A percentile compares a stretch with the other conserved stretches of the same genome.
These are phyloP conservation scores for Schizopora paradoxa DNA, from an alignment of 1,284 basidiomycete genomes.

Conservation along the genomic window DNA sequence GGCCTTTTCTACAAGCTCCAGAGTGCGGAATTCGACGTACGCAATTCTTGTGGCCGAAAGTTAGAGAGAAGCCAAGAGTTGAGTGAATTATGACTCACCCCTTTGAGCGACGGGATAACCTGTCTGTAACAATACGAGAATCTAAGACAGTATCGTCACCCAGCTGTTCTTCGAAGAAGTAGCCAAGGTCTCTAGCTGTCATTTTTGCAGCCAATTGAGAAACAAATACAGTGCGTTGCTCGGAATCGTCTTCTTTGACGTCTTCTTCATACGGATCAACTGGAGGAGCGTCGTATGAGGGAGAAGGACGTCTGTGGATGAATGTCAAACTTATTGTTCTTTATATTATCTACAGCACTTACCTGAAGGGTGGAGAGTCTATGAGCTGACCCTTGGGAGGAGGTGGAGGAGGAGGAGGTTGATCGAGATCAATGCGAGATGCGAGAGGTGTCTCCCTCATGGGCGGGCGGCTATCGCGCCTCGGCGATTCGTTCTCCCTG, in stretches of 20 bases:
- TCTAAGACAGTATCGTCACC: slow-evolving; percentile 91
- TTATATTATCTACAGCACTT: slow-evolving; percentile 9
- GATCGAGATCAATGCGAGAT: slow-evolving; percentile 17
- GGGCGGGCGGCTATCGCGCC: slow-evolving; percentile 27
- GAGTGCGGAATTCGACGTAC: slow-evolving; percentile 91
- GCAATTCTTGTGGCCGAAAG: slow-evolving; percentile 59
- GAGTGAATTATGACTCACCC: slow-evolving; percentile 63
- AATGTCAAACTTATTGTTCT: slow-evolving; percentile 7
- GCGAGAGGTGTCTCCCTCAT: slow-evolving; percentile 20
- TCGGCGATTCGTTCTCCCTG: slow-evolving; percentile 28
- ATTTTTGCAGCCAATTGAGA: slow-evolving; percentile 95
- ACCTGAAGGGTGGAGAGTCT: slow-evolving; percentile 24
- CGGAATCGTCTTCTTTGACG: slow-evolving; percentile 83
- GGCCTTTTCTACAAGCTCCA: slow-evolving; percentile 90
- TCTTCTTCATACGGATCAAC: slow-evolving; percentile 69
- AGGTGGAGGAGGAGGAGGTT: slow-evolving; percentile 3
- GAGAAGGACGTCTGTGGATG: slow-evolving; percentile 55
- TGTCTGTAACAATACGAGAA: slow-evolving; percentile 91
- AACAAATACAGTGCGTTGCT: slow-evolving; percentile 96
- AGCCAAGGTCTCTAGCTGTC: slow-evolving; percentile 92
- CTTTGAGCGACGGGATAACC: slow-evolving; percentile 89
- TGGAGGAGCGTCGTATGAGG: slow-evolving; percentile 60
- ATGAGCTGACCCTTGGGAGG: neutral
- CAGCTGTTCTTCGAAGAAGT: slow-evolving; percentile 97
- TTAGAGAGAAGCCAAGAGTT: slow-evolving; percentile 12